phyloP scores from a whole-genome alignment of 345 rosid species.

The Populus ilicifolia region DNA sequence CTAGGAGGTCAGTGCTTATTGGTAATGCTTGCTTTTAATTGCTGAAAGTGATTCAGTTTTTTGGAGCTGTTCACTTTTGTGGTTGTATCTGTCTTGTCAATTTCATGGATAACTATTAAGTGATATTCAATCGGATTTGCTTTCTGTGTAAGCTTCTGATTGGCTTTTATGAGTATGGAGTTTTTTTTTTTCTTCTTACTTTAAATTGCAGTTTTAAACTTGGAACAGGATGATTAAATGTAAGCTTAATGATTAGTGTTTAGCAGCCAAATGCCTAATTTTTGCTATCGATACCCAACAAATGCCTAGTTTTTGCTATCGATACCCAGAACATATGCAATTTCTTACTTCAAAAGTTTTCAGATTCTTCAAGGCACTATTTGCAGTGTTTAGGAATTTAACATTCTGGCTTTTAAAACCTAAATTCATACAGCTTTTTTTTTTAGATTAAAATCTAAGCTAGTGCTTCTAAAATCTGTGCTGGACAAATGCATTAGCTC shows the following conservation, averaged over 20 bases:
- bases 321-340: background rate
- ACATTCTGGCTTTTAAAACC: background rate
- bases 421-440: background rate
- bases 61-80: background rate
- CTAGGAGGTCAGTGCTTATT: background rate
- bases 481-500: background rate
- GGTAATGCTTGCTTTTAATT: conserved; percentile 6
- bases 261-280: background rate
- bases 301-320: background rate
- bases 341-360: conserved; percentile 5
- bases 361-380: background rate
- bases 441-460: background rate
- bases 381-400: background rate
- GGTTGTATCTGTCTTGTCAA: conserved; percentile 3
- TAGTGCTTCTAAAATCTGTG: background rate
- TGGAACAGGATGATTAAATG: background rate
- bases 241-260: background rate
- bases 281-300: background rate
- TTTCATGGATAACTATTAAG: background rate
- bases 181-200: background rate
- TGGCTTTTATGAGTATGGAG: background rate
- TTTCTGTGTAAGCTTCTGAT: conserved; percentile 1
- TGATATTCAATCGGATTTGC: background rate
- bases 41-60: background rate
- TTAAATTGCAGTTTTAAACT: background rate